These are phyloP conservation scores for bread wheat (Triticum aestivum) DNA, from an alignment of 176 grass and related monocot species.

Conservation along the genomic window DNA sequence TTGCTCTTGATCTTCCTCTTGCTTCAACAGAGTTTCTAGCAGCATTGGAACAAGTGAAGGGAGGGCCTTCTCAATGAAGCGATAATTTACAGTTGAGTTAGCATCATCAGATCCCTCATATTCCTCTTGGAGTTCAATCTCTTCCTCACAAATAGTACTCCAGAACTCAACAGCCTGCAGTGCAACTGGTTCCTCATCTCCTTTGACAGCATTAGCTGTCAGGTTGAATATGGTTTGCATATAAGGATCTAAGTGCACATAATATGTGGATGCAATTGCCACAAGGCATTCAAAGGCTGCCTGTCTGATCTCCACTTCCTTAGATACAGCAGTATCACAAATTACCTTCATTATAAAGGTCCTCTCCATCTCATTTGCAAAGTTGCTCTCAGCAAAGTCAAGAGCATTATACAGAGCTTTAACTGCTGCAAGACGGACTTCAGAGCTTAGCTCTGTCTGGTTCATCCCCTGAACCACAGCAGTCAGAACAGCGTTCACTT, in stretches of 20 bases:
- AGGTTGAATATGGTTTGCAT: slow-evolving; percentile 81
- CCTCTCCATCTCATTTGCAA: slow-evolving; percentile 92
- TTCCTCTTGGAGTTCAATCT: slow-evolving; percentile 84
- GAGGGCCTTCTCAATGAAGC: slow-evolving; percentile 81
- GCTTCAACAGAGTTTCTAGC: slow-evolving; percentile 81
- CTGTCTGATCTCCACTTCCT: slow-evolving; percentile 81
- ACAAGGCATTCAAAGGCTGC: slow-evolving; percentile 86
- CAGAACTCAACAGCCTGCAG: slow-evolving; percentile 95
- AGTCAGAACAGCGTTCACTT: slow-evolving; percentile 93
- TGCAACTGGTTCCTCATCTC: slow-evolving; percentile 72
- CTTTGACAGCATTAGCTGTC: slow-evolving; percentile 76
- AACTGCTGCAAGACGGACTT: slow-evolving; percentile 85
- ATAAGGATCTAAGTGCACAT: slow-evolving; percentile 60
- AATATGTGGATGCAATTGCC: slow-evolving; percentile 89
- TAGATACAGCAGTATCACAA: slow-evolving; percentile 75
- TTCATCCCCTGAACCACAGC: slow-evolving; percentile 97
- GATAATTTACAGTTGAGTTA: slow-evolving; percentile 61
- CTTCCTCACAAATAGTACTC: slow-evolving; percentile 93
- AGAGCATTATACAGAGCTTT: slow-evolving; percentile 90
- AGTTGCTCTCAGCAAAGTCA: slow-evolving; percentile 93
- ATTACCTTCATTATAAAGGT: slow-evolving; percentile 93
- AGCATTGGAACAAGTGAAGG: slow-evolving; percentile 88
- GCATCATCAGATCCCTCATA: slow-evolving; percentile 62
- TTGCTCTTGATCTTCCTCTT: slow-evolving; percentile 95
- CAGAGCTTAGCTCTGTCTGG: slow-evolving; percentile 60